A percentile compares a stretch with the other conserved stretches of the same genome.
phyloP scores from a whole-genome alignment of 768 basidiomycete genomes.

The Plicaturopsis crispa region DNA sequence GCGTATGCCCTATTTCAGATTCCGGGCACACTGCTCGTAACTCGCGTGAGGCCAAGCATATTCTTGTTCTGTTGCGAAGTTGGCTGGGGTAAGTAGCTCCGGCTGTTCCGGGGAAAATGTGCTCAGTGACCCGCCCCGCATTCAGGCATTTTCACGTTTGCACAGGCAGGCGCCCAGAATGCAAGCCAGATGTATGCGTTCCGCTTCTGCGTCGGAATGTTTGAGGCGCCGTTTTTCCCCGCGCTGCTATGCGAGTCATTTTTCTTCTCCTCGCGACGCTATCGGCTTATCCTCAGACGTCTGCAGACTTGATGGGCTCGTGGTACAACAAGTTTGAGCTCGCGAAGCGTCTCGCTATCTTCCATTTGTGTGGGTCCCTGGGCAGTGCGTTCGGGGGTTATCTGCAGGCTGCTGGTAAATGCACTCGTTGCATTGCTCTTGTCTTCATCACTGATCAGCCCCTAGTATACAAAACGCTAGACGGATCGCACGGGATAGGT shows the following conservation, averaged over 20 bases:
- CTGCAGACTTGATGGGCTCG: conserved; percentile 16
- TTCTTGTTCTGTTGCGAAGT: conserved; percentile 13
- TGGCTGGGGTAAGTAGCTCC: conserved; percentile 13
- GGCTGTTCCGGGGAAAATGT: background rate
- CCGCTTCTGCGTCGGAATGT: conserved; percentile 15
- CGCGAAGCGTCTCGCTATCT: conserved; percentile 17
- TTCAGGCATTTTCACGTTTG: conserved; percentile 15
- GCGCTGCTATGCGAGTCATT: conserved; percentile 3
- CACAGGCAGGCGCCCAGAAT: conserved; percentile 16
- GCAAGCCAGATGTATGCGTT: conserved; percentile 18
- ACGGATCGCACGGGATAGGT: conserved; percentile 14
- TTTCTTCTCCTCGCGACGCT: too few relatives aligned
- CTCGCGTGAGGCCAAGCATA: conserved; percentile 16
- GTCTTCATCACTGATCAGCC: too few relatives aligned
- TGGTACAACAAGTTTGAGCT: conserved; percentile 19
- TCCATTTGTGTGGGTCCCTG: conserved; percentile 16
- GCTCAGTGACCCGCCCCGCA: background rate
- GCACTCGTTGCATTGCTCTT: too few relatives aligned
- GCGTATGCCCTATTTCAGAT: conserved; percentile 15
- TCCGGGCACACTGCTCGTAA: conserved; percentile 16
- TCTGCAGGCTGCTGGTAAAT: conserved; percentile 18
- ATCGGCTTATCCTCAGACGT: background rate
- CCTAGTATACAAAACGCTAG: conserved; percentile 14
- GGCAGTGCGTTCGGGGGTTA: conserved; percentile 18
- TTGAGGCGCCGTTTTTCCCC: conserved; percentile 18